Evolutionary conservation across 306 rosid species (phyloP).

Genomic region (Cyclanthera cordifolia): DNA sequence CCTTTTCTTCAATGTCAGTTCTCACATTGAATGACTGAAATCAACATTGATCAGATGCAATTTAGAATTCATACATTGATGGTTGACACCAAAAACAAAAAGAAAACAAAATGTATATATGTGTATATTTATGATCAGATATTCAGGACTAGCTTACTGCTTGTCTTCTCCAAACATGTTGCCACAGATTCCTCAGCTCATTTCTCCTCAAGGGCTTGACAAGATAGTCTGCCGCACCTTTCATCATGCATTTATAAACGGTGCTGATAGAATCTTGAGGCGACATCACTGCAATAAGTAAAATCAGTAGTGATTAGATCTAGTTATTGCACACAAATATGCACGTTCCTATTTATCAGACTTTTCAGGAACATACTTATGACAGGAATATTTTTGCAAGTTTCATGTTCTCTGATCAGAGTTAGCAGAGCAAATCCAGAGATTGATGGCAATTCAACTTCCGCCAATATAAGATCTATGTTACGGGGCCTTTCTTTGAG

Average conservation of each 20-base stretch:
- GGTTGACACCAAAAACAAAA: neutral
- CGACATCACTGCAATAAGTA: slow-evolving; percentile 71
- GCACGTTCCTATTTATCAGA: slow-evolving; percentile 12
- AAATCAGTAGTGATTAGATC: slow-evolving; percentile 8
- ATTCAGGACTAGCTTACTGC: slow-evolving; percentile 34
- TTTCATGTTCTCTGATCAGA: slow-evolving; percentile 71
- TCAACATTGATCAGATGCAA: slow-evolving; percentile 12
- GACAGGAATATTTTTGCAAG: slow-evolving; percentile 86
- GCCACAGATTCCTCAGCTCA: slow-evolving; percentile 90
- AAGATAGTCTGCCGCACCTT: slow-evolving; percentile 95
- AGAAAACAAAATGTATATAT: too few relatives aligned
- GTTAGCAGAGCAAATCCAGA: slow-evolving; percentile 91
- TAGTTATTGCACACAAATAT: neutral
- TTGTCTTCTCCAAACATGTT: slow-evolving; percentile 98
- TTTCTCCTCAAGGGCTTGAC: slow-evolving; percentile 85
- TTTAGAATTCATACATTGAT: neutral
- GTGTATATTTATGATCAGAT: neutral
- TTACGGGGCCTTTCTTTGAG: slow-evolving; percentile 59
- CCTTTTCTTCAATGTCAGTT: slow-evolving; percentile 40
- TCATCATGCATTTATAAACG: slow-evolving; percentile 78
- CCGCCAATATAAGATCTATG: slow-evolving; percentile 77
- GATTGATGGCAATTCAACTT: slow-evolving; percentile 84
- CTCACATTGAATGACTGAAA: slow-evolving; percentile 36
- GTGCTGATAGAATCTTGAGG: slow-evolving; percentile 70
- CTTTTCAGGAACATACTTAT: slow-evolving; percentile 47